Percentiles rank a stretch among this genome's conserved stretches.
phyloP scores from a whole-genome alignment of 164 flowering plant species.

The Nymphaea thermarum region DNA sequence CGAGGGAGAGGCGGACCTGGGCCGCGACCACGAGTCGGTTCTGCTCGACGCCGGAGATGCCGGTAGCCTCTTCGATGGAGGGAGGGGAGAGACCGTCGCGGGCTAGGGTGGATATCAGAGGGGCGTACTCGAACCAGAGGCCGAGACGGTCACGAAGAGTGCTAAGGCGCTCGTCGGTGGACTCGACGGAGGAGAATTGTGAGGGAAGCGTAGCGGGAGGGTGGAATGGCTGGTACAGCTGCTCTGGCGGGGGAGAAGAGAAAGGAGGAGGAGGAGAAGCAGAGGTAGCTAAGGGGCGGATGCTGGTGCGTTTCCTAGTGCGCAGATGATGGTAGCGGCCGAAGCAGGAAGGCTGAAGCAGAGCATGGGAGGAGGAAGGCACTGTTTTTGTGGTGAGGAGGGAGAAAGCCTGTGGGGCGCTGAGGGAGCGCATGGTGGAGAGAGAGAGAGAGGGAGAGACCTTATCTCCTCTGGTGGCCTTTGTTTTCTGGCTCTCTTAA shows the following conservation, averaged over 20 bases:
- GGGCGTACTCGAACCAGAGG: constrained; percentile 80
- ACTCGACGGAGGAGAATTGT: constrained; percentile 32
- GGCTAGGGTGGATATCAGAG: constrained; percentile 49
- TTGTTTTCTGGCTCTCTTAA: not conserved
- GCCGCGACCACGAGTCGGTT: constrained; percentile 65
- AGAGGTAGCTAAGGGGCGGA: constrained; percentile 14
- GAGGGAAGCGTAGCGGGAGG: constrained; percentile 62
- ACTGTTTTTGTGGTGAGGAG: constrained; percentile 1
- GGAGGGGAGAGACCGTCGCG: constrained; percentile 53
- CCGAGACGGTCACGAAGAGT: constrained; percentile 69
- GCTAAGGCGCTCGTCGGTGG: constrained; percentile 33
- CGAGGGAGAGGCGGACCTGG: constrained; percentile 57
- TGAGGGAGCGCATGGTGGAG: constrained; percentile 18
- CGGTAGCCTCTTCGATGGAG: constrained; percentile 70
- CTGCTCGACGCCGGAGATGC: constrained; percentile 76
- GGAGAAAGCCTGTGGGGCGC: constrained; percentile 8
- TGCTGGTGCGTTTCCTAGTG: constrained; percentile 19
- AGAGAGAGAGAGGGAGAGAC: not conserved
- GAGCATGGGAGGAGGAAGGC: constrained; percentile 3
- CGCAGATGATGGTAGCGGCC: constrained; percentile 3
- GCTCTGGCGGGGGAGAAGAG: constrained; percentile 1
- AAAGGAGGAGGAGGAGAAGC: constrained; percentile 9
- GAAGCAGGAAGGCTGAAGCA: constrained; percentile 1
- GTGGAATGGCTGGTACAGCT: constrained; percentile 73
- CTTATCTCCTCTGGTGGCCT: not conserved